Evolutionary conservation across 148 eudicot genomes (phyloP).

Genomic region (Dysphania ambrosioides): DNA sequence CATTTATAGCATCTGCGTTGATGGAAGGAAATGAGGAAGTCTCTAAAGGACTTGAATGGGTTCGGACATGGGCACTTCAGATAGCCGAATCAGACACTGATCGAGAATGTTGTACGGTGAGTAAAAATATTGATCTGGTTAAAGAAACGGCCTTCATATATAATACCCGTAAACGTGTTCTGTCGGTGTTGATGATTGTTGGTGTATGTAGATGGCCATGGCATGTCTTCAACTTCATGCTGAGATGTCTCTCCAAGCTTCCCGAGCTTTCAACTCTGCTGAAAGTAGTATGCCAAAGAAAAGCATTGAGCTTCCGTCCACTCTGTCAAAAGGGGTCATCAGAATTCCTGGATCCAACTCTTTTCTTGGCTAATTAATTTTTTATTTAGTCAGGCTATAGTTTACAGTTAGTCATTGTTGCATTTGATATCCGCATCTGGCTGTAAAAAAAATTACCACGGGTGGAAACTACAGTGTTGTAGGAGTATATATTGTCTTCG

Average conservation of each 20-base stretch:
- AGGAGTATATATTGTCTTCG: too few species aligned
- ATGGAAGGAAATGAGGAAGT: slow-evolving; percentile 62
- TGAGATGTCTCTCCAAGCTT: slow-evolving; percentile 90
- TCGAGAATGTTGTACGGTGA: slow-evolving; percentile 81
- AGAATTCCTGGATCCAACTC: slow-evolving; percentile 52
- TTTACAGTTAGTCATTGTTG: slow-evolving; percentile 10
- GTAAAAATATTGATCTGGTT: slow-evolving; percentile 12
- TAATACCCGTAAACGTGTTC: not conserved
- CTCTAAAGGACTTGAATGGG: slow-evolving; percentile 85
- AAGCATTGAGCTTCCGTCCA: slow-evolving; percentile 47
- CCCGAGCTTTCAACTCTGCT: slow-evolving; percentile 62
- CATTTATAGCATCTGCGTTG: slow-evolving; percentile 79
- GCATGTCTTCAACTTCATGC: slow-evolving; percentile 87
- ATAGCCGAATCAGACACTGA: slow-evolving; percentile 82
- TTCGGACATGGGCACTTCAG: slow-evolving; percentile 79
- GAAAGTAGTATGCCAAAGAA: slow-evolving; percentile 35
- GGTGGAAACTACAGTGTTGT: not conserved
- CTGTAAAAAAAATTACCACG: not conserved
- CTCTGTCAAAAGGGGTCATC: slow-evolving; percentile 49
- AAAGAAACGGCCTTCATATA: not conserved
- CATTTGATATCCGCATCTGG: not conserved
- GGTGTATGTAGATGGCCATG: slow-evolving; percentile 63
- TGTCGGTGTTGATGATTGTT: not conserved
- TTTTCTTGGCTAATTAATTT: slow-evolving; percentile 26
- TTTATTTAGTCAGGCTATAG: slow-evolving; percentile 16